Conservation (phyloP, 1,139 yeast genomes). For the Lodderomyces margitis region DNA sequence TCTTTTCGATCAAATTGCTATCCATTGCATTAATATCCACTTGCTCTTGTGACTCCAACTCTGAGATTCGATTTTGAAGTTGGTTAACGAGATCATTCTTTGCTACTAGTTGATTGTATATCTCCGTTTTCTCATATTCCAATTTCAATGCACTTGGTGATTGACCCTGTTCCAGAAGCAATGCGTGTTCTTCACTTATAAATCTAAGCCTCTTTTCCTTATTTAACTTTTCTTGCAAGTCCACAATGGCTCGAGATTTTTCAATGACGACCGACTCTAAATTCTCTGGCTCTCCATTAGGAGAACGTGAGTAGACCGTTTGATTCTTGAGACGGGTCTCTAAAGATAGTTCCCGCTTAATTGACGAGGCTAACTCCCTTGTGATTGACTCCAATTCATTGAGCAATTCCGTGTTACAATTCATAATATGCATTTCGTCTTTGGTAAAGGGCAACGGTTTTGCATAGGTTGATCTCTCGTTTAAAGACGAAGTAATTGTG, state of each 20-base stretch:
- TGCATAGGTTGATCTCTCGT: constrained; percentile 10
- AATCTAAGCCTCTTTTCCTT: constrained; percentile 65
- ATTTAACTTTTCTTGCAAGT: constrained; percentile 55
- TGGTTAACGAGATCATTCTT: constrained; percentile 49
- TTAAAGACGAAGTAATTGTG: constrained; percentile 9
- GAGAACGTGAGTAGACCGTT: constrained; percentile 3
- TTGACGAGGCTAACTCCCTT: constrained; percentile 68
- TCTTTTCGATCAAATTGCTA: constrained; percentile 16
- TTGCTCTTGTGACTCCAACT: constrained; percentile 31
- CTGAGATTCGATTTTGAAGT: constrained; percentile 40
- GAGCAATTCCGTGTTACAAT: constrained; percentile 55
- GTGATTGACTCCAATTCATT: constrained; percentile 67
- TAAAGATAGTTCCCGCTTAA: constrained; percentile 59
- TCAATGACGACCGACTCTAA: constrained; percentile 32
- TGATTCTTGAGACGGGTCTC: constrained; percentile 44
- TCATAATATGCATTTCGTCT: constrained; percentile 62
- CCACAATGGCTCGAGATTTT: constrained; percentile 48
- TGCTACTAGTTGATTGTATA: constrained; percentile 44
- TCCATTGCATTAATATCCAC: constrained; percentile 30
- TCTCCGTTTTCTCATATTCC: constrained; percentile 54
- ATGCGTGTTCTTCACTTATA: constrained; percentile 68
- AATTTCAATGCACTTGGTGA: constrained; percentile 55
- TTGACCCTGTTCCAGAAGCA: constrained; percentile 53
- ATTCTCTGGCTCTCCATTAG: constrained; percentile 4
- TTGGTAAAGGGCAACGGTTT: constrained; percentile 39